Evolutionary conservation across 2,329 filamentous ascomycete species (phyloP).

Genomic region (Aspergillus quadrilineatus): DNA sequence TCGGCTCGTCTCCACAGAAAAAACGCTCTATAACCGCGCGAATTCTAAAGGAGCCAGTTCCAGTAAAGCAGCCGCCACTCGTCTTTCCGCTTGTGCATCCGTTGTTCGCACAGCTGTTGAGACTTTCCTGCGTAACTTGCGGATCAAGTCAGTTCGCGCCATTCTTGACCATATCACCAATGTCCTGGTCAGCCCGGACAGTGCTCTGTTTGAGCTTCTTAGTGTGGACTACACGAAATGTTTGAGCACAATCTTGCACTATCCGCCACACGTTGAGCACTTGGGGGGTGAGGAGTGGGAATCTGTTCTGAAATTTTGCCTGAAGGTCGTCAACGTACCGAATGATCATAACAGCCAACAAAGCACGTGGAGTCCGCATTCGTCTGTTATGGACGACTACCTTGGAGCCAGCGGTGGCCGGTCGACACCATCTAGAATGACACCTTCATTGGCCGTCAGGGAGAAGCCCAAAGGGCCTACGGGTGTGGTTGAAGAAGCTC

Average conservation of each 20-base stretch:
- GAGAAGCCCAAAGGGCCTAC: slow-evolving; percentile 31
- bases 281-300: slow-evolving; percentile 69
- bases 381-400: slow-evolving; percentile 28
- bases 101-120: slow-evolving; percentile 71
- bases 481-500: slow-evolving; percentile 52
- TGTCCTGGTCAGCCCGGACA: slow-evolving; percentile 62
- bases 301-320: slow-evolving; percentile 67
- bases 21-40: slow-evolving; percentile 60
- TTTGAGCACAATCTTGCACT: slow-evolving; percentile 67
- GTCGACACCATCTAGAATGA: slow-evolving; percentile 33
- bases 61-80: slow-evolving; percentile 51
- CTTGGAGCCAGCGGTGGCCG: slow-evolving; percentile 26
- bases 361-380: slow-evolving; percentile 30
- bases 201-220: slow-evolving; percentile 67
- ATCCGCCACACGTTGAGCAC: slow-evolving; percentile 77
- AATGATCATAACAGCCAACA: slow-evolving; percentile 30
- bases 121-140: slow-evolving; percentile 66
- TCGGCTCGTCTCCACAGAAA: slow-evolving; percentile 67
- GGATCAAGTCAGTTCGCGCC: slow-evolving; percentile 73
- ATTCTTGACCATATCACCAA: slow-evolving; percentile 81
- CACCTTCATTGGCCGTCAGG: slow-evolving; percentile 26
- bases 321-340: slow-evolving; percentile 54
- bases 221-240: slow-evolving; percentile 75
- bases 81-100: slow-evolving; percentile 68
- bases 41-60: slow-evolving; percentile 53